Base-by-base conservation (phyloP, 805 yeast species). In the Wickerhamia fluorescens region DNA sequence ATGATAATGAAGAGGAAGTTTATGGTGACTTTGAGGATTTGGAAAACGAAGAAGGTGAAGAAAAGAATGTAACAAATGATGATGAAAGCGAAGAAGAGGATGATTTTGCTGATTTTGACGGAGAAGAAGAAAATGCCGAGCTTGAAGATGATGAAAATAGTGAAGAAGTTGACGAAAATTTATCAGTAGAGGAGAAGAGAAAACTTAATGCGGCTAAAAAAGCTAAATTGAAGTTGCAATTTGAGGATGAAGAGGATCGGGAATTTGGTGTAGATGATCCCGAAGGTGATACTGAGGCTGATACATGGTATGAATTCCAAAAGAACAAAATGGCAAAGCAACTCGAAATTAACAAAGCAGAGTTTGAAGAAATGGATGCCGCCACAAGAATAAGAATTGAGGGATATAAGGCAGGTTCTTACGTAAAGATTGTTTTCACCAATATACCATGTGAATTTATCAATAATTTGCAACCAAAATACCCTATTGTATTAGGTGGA, bases 241-340 rank as follows among this genome's bases (percentile, higher is more conserved):
- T 92, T 48, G 97, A 92, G 49, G 86, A 77, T 29, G 86, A 78
- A 51, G 87, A 78, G 44, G 70, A 64, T 34, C 48, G 68, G 8
- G 70, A 65, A 34, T 74, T 75, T 41, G 84, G 83, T 11, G 86
- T 78, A 15, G 84, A 79, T 38, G 95, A 85, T 38, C 84, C 84
- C 8, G 87, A 83, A 49, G 79, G 73, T 32, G 60, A 51, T 28
- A 53, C 56, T 14, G 94, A 83, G 49, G 86, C 85, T 33, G 96
- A 89, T 45, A 87, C 96, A 0, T 92, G 98, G 98, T 92, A 89
- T 53, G 97, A 89, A 53, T 75, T 82, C 55, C 96, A 92, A 56
- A 92, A 92, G 63, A 94, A 95, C 36, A 89, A 88, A 49, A 88
- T 94, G 77, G 87, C 95, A 33, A 89, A 92, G 53, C 98, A 92